Conservation (phyloP, 176 grass and related monocot species). For the Zoysia japonica region DNA sequence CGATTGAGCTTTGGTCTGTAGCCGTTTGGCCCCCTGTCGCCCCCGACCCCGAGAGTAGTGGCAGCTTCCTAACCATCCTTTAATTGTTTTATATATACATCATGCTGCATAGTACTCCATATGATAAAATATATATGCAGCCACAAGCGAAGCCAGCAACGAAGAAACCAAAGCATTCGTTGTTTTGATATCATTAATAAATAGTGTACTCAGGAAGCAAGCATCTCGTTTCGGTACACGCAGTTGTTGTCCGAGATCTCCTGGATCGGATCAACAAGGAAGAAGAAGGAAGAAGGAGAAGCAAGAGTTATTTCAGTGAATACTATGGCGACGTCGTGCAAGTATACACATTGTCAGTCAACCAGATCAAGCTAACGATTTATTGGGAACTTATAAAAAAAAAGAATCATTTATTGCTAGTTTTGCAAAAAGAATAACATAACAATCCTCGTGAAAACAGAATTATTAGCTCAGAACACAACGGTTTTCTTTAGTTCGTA, state of each 20-base stretch:
- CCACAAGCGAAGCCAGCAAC: too few relatives aligned
- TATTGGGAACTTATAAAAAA: background rate
- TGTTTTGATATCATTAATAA: background rate
- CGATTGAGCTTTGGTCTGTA: too few relatives aligned
- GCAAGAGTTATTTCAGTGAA: background rate
- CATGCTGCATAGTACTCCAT: too few relatives aligned
- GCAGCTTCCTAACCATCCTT: too few relatives aligned
- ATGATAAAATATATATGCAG: too few relatives aligned
- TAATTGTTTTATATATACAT: too few relatives aligned
- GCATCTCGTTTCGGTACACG: slow-evolving; percentile 60
- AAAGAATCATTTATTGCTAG: slow-evolving; percentile 31
- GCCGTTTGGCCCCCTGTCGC: too few relatives aligned
- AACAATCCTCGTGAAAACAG: background rate
- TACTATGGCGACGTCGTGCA: background rate
- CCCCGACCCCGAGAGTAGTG: too few relatives aligned
- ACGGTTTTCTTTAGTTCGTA: slow-evolving; percentile 82
- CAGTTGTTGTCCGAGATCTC: slow-evolving; percentile 53
- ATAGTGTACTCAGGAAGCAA: background rate
- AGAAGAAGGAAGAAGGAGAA: background rate
- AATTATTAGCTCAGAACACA: slow-evolving; percentile 61
- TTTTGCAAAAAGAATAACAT: background rate
- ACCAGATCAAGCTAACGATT: background rate
- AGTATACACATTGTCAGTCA: background rate
- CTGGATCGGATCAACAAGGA: background rate
- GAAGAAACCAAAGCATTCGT: background rate